Conservation (phyloP, 2,329 filamentous ascomycete genomes). For the Pestalotiopsis sp. region DNA sequence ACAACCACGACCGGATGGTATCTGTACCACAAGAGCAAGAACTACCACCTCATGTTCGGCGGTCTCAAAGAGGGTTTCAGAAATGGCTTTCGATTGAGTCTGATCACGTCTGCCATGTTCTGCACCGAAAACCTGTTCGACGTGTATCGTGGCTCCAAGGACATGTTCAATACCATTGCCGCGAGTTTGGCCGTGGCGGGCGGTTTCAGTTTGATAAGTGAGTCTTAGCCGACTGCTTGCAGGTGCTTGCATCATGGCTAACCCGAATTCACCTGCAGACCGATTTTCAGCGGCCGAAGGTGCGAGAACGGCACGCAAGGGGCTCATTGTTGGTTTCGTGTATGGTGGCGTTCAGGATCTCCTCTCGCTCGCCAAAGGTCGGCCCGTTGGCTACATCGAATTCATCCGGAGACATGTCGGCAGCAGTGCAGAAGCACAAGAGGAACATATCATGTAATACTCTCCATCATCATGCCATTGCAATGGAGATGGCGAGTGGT, state of each 20-base stretch:
- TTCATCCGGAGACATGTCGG: conserved; percentile 56
- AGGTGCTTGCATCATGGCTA: conserved; percentile 7
- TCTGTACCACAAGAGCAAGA: conserved; percentile 98
- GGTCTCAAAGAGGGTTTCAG: conserved; percentile 77
- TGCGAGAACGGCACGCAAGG: conserved; percentile 77
- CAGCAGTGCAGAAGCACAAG: conserved; percentile 23
- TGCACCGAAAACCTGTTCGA: conserved; percentile 86
- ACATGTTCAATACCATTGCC: conserved; percentile 79
- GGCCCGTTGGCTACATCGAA: conserved; percentile 75
- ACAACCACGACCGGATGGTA: conserved; percentile 87
- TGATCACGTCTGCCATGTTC: conserved; percentile 78
- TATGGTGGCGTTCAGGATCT: conserved; percentile 84
- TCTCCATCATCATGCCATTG: conserved; percentile 6
- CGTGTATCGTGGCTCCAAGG: conserved; percentile 67
- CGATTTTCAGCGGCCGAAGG: conserved; percentile 77
- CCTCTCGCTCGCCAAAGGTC: conserved; percentile 69
- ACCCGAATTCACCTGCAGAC: conserved; percentile 50
- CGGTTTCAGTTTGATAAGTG: conserved; percentile 84
- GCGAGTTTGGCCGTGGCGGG: conserved; percentile 86
- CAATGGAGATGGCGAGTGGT: not conserved
- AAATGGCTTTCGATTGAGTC: conserved; percentile 70
- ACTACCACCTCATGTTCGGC: conserved; percentile 81
- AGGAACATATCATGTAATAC: conserved; percentile 18
- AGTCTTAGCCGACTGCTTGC: conserved; percentile 34
- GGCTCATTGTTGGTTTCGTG: conserved; percentile 74